Percentiles rank a stretch among this genome's conserved stretches.
Conservation (phyloP, 179 eudicot species). For the Nepenthes alata region DNA sequence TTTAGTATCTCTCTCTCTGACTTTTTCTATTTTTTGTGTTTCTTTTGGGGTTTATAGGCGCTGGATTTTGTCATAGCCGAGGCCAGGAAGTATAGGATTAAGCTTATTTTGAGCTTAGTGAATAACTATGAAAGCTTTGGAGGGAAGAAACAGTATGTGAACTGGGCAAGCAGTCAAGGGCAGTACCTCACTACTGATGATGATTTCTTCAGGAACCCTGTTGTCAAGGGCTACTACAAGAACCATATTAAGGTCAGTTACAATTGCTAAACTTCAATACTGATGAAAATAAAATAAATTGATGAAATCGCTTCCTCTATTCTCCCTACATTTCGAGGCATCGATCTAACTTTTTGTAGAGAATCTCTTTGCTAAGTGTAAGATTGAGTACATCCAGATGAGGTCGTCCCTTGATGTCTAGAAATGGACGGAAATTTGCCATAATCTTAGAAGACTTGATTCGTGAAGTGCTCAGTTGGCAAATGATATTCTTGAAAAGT, state of each 20-base stretch:
- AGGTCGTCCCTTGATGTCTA: no score
- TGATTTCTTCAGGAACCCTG: conserved; percentile 63
- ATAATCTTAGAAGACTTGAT: no score
- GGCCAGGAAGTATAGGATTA: conserved; percentile 76
- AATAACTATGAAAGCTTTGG: conserved; percentile 76
- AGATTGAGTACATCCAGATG: no score
- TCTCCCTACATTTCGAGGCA: no score
- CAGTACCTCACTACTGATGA: conserved; percentile 59
- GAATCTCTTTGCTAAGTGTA: no score
- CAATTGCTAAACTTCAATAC: no score
- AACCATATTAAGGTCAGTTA: conserved; percentile 52
- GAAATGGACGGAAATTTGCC: no score
- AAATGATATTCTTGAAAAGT: no score
- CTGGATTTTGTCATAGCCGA: conserved; percentile 87
- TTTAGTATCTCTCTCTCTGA: background rate
- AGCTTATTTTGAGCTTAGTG: conserved; percentile 56
- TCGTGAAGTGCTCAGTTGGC: no score
- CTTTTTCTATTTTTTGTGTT: background rate
- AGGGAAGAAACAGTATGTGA: conserved; percentile 82
- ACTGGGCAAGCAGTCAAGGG: conserved; percentile 72
- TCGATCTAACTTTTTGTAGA: no score
- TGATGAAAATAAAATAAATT: no score
- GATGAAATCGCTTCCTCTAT: no score
- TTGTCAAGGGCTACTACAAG: conserved; percentile 70
- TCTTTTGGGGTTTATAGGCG: conserved; percentile 33